Percentiles rank a stretch among this genome's conserved stretches.
Evolutionary conservation across 768 basidiomycete genomes (phyloP).

Genomic region (Lactarius sanguifluus): DNA sequence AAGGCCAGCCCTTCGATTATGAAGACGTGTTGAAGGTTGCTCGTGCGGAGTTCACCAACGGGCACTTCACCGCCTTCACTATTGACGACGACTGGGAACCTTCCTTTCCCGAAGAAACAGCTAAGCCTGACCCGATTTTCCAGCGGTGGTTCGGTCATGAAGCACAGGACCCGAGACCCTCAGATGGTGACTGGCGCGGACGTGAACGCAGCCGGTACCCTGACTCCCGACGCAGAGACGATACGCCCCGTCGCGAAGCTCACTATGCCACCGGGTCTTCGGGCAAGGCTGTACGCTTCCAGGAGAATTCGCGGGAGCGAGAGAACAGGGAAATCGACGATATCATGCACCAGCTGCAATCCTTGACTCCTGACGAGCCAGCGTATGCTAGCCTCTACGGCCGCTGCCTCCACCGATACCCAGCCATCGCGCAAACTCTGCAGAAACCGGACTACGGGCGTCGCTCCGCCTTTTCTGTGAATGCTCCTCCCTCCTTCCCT

Average conservation of each 20-base stretch:
- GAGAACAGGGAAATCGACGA: not conserved
- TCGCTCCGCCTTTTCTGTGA: not conserved
- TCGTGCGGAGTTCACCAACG: fast-evolving
- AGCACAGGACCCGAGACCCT: no score
- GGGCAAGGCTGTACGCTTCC: not conserved
- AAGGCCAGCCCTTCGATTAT: not conserved
- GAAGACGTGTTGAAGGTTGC: not conserved
- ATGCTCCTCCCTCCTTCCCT: no score
- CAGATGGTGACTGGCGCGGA: not conserved
- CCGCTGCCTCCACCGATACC: not conserved
- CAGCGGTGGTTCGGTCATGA: not conserved
- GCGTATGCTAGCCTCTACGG: not conserved
- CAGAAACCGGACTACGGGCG: not conserved
- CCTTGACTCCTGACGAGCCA: not conserved
- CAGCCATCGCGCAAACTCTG: not conserved
- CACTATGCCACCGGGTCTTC: not conserved
- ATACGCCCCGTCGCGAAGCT: not conserved
- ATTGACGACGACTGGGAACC: not conserved
- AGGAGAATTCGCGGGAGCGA: not conserved
- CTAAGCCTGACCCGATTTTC: not conserved
- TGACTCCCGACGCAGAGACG: not conserved
- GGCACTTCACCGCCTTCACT: not conserved
- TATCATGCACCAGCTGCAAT: not conserved
- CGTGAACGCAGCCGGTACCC: not conserved
- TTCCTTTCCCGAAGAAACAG: fast-evolving